These are phyloP conservation scores for Diaporthe humulicola DNA, from an alignment of 2,329 filamentous ascomycete species.

Conservation along the genomic window DNA sequence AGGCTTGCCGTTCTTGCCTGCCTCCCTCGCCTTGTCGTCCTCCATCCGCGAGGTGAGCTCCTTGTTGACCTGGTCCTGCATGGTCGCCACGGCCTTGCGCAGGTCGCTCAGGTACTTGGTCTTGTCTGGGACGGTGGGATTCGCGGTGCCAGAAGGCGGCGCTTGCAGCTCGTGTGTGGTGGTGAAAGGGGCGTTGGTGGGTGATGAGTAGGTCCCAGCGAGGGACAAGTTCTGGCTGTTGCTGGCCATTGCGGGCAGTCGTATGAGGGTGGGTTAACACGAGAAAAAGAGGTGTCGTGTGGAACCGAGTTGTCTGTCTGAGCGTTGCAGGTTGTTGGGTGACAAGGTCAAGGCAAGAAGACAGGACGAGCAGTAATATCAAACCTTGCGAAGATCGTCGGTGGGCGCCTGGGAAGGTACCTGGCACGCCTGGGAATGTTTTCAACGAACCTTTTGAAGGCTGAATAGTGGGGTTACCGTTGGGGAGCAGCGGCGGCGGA, in stretches of 20 bases:
- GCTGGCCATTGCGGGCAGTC: constrained; percentile 33
- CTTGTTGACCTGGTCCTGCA: constrained; percentile 78
- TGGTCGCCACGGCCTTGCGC: constrained; percentile 64
- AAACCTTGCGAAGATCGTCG: constrained; percentile 16
- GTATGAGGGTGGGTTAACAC: constrained; percentile 40
- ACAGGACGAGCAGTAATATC: neutral
- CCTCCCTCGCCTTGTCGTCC: constrained; percentile 71
- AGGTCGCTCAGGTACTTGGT: constrained; percentile 71
- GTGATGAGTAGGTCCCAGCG: constrained; percentile 67
- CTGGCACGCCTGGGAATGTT: neutral
- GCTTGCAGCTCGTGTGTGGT: constrained; percentile 53
- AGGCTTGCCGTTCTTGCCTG: constrained; percentile 45
- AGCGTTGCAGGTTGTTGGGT: neutral
- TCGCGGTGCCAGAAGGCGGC: constrained; percentile 48
- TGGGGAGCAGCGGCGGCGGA: neutral
- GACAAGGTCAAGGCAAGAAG: constrained; percentile 11
- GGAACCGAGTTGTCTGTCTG: neutral
- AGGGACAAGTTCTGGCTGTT: constrained; percentile 48
- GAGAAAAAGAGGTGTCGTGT: neutral
- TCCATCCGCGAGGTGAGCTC: constrained; percentile 83
- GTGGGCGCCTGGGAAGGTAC: neutral
- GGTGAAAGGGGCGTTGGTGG: constrained; percentile 62
- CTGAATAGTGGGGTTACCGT: constrained; percentile 30
- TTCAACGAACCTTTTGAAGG: constrained; percentile 14
- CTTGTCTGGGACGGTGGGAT: constrained; percentile 59